These are phyloP conservation scores for Termitomyces sp. DNA, from an alignment of 768 basidiomycete species.

Conservation along the genomic window DNA sequence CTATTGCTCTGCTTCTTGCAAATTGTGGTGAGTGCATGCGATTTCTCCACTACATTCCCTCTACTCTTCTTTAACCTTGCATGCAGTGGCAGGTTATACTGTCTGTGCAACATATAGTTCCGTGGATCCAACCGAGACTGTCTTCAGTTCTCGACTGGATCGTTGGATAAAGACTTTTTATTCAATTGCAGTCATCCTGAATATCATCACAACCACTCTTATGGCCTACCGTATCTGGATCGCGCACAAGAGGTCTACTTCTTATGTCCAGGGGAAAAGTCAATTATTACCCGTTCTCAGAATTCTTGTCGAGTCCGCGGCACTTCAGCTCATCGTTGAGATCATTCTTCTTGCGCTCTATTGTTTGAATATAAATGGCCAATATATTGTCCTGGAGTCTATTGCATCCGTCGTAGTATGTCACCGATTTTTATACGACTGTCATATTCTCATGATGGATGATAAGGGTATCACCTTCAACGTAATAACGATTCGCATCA, in stretches of 20 bases:
- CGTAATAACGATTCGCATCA: slow-evolving; percentile 7
- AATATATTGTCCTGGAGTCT: slow-evolving; percentile 9
- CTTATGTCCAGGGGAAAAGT: background rate
- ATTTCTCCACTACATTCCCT: background rate
- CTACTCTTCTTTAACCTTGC: background rate
- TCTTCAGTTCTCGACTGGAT: slow-evolving; percentile 6
- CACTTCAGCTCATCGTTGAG: slow-evolving; percentile 9
- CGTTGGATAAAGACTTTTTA: slow-evolving; percentile 9
- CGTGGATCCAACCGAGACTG: slow-evolving; percentile 8
- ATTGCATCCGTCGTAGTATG: slow-evolving; percentile 8
- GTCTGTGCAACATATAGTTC: slow-evolving; percentile 5
- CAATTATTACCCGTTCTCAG: slow-evolving; percentile 2
- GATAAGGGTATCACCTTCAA: slow-evolving; percentile 10
- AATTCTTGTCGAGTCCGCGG: slow-evolving; percentile 9
- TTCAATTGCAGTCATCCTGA: slow-evolving; percentile 5
- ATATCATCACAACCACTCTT: slow-evolving; percentile 8
- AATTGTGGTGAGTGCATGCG: background rate
- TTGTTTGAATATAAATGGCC: slow-evolving; percentile 6
- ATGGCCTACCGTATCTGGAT: slow-evolving; percentile 8
- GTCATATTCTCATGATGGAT: background rate
- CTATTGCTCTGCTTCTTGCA: slow-evolving; percentile 1
- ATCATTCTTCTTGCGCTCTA: slow-evolving; percentile 8
- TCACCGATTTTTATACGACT: background rate
- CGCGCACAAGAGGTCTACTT: background rate
- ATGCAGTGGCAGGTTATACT: slow-evolving; percentile 7